Conservation (phyloP, 139 green algal genomes). For the Gonium pectorale region DNA sequence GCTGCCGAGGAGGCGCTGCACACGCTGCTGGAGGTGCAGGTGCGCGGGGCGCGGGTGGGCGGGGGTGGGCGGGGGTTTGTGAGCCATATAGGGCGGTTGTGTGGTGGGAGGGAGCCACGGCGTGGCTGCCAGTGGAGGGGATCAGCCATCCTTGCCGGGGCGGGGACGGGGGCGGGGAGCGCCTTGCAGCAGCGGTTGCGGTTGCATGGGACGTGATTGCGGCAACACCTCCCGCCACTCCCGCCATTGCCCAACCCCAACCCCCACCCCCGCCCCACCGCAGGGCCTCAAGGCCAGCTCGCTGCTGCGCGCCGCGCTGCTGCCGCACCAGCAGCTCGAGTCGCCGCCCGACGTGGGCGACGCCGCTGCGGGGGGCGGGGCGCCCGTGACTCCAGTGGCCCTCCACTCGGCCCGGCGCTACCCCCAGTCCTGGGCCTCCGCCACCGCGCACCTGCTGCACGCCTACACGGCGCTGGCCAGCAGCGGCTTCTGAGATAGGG, state of each 20-base stretch:
- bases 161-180: too few species aligned
- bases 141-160: too few species aligned
- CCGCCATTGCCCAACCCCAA: too few species aligned
- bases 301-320: constrained; percentile 22
- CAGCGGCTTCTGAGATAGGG: too few species aligned
- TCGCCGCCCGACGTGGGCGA: neutral
- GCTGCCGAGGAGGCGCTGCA: constrained; percentile 23
- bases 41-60: too few species aligned
- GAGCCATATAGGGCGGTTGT: too few species aligned
- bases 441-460: constrained; percentile 25
- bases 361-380: neutral
- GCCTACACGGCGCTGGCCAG: constrained; percentile 12
- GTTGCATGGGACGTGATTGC: too few species aligned
- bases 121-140: too few species aligned
- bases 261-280: neutral
- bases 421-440: constrained; percentile 27
- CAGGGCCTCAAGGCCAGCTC: constrained; percentile 6
- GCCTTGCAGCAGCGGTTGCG: too few species aligned
- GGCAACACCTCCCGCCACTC: too few species aligned
- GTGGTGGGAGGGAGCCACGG: too few species aligned
- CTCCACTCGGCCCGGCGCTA: constrained; percentile 19
- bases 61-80: too few species aligned
- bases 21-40: constrained; percentile 27
- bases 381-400: constrained; percentile 1
- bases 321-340: constrained; percentile 19